phyloP scores from a whole-genome alignment of 78 protist species.

The Dictyostelium intermedium region DNA sequence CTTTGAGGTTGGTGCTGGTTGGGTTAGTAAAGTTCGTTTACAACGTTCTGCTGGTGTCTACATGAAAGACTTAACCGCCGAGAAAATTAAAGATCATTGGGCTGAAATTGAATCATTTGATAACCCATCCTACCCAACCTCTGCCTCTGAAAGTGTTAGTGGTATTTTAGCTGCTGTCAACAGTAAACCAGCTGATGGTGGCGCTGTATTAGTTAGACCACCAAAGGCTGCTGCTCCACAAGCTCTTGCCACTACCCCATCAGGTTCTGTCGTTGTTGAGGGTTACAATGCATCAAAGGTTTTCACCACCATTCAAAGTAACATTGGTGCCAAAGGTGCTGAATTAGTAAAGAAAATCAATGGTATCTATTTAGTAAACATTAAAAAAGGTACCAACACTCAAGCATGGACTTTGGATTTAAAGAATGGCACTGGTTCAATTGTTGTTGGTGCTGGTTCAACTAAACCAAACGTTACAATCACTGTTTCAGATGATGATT shows the following conservation, averaged over 20 bases:
- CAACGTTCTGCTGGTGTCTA: conserved; percentile 83
- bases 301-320: conserved; percentile 36
- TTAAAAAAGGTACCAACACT: conserved; percentile 36
- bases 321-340: conserved; percentile 35
- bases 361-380: conserved; percentile 60
- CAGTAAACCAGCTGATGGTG: not conserved
- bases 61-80: conserved; percentile 36
- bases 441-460: conserved; percentile 30
- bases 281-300: conserved; percentile 48
- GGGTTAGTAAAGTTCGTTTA: conserved; percentile 80
- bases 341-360: conserved; percentile 78
- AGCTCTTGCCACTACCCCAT: conserved; percentile 35
- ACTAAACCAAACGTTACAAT: conserved; percentile 48
- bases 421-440: conserved; percentile 72
- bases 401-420: conserved; percentile 72
- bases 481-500: conserved; percentile 69
- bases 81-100: conserved; percentile 59
- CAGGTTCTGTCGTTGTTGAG: conserved; percentile 33
- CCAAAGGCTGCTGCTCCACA: not conserved
- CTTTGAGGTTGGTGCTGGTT: conserved; percentile 90
- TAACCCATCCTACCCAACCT: conserved; percentile 74
- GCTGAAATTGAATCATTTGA: conserved; percentile 1
- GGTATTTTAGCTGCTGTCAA: conserved; percentile 54
- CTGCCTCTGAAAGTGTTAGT: conserved; percentile 54
- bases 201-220: not conserved